Base-by-base conservation (phyloP, 1,284 basidiomycete genomes). In the Caloboletus firmus region DNA sequence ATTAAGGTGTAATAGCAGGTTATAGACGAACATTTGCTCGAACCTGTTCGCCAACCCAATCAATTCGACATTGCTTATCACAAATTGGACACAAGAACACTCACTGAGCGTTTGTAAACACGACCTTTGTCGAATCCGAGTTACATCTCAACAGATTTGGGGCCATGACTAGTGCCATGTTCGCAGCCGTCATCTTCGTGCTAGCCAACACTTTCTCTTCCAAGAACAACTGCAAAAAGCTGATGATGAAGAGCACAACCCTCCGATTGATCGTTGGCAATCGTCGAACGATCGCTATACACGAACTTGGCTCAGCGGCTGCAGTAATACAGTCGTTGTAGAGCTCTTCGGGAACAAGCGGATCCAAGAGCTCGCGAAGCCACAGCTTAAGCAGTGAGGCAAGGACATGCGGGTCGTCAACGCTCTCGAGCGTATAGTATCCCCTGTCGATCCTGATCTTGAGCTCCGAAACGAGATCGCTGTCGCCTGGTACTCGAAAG, bases 331-430 rank as follows among this genome's bases (percentile, higher is more conserved):
- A 92, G 69, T 93, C 91, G 63, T 93, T 91, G 74, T 93, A 91
- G 76, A 92, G 76, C 71, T 92, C 89, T 54, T 87, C 81, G 4
- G 94, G 94, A 20, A 97, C 82, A 43, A 96, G 79, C 12, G 94
- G 94, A 60, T 94, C 89, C 63, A 86, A 83, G 17, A 96, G 82
- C 70, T 97, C 94, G 44, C 94, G 82, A 13, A 96, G 78, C 93
- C 93, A 97, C 9, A 95, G 79, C 74, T 97, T 96, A 72, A 95
- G 81, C 44, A 95, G 76, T 2, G 89, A 92, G 5, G 92, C 91
- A 2, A 92, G 84, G 45, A 95, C 87, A 62, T 95, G 87, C 1
- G 92, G 91, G 67, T 95, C 93, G 59, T 92, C 89, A 47, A 95
- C 83, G 30, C 86, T 86, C 59, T 92, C 89, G 52, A 95, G 79